Conservation (phyloP, 2,329 filamentous ascomycete species). For the Apiospora aurea region DNA sequence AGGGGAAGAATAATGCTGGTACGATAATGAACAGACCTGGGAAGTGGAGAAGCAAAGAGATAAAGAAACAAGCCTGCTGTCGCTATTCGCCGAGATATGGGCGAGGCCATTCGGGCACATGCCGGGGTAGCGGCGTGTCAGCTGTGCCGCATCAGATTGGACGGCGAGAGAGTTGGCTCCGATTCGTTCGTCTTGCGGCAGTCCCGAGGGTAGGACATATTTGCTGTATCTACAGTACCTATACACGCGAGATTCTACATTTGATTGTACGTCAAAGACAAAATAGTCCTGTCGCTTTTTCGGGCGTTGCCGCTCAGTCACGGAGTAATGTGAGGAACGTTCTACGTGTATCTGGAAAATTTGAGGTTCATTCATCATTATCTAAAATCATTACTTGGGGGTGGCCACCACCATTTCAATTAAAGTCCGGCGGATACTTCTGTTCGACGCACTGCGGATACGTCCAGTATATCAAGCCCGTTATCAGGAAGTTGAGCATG, state of each 20-base stretch:
- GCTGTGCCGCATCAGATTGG: neutral
- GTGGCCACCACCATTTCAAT: slow-evolving; percentile 22
- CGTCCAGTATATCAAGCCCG: slow-evolving; percentile 49
- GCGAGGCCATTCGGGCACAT: neutral
- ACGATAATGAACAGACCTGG: neutral
- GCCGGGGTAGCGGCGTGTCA: neutral
- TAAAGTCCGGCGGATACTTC: slow-evolving; percentile 42
- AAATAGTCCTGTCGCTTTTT: neutral
- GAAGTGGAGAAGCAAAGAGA: neutral
- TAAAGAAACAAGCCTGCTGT: neutral
- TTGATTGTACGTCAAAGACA: too few species aligned
- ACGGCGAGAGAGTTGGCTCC: neutral
- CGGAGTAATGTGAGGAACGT: neutral
- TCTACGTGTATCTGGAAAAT: neutral
- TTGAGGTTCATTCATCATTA: neutral
- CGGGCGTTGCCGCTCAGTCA: neutral
- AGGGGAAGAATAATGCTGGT: neutral
- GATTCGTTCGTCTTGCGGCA: neutral
- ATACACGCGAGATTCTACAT: neutral
- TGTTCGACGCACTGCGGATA: slow-evolving; percentile 50
- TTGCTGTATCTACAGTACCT: neutral
- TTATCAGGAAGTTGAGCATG: slow-evolving; percentile 38
- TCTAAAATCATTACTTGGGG: neutral
- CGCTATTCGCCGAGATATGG: neutral
- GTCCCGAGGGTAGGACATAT: neutral